phyloP scores from a whole-genome alignment of 1,284 basidiomycete genomes.

The Singerocomus rubriflavus region DNA sequence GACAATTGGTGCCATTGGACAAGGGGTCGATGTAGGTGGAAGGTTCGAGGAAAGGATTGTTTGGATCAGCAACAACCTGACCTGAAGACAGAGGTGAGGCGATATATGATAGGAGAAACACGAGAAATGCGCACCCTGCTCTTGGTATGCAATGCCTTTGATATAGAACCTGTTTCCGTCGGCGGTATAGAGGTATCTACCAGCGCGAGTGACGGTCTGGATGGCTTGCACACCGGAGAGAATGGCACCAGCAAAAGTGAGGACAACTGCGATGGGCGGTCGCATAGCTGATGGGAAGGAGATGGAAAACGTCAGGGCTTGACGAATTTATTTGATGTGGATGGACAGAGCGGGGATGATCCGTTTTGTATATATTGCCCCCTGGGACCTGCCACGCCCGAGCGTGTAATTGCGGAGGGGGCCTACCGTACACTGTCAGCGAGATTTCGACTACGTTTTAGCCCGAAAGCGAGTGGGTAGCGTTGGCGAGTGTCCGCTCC shows the following conservation, averaged over 20 bases:
- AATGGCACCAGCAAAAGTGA: slow-evolving; percentile 27
- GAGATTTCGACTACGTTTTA: too few relatives aligned
- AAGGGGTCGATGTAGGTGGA: slow-evolving; percentile 76
- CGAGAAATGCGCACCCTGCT: slow-evolving; percentile 55
- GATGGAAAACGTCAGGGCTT: slow-evolving; percentile 6
- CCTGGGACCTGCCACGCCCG: slow-evolving; percentile 1
- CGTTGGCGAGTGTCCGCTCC: too few relatives aligned
- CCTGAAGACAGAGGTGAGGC: slow-evolving; percentile 35
- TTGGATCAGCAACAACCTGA: slow-evolving; percentile 43
- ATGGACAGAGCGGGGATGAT: slow-evolving; percentile 1
- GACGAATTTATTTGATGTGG: not conserved
- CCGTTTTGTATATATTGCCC: slow-evolving; percentile 8
- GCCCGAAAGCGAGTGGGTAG: too few relatives aligned
- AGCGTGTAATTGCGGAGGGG: not conserved
- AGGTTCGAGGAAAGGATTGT: slow-evolving; percentile 78
- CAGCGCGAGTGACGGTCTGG: slow-evolving; percentile 56
- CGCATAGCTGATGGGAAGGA: slow-evolving; percentile 21
- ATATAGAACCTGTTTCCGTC: slow-evolving; percentile 82
- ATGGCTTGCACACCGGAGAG: slow-evolving; percentile 51
- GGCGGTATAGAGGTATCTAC: slow-evolving; percentile 76
- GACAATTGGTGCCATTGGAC: slow-evolving; percentile 63
- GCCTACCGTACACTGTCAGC: too few relatives aligned
- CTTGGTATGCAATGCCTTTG: slow-evolving; percentile 90
- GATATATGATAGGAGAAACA: not conserved
- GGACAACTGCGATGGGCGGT: slow-evolving; percentile 10